Base-by-base conservation (phyloP, 805 yeast genomes). In the Nakazawaea anatomiae region DNA sequence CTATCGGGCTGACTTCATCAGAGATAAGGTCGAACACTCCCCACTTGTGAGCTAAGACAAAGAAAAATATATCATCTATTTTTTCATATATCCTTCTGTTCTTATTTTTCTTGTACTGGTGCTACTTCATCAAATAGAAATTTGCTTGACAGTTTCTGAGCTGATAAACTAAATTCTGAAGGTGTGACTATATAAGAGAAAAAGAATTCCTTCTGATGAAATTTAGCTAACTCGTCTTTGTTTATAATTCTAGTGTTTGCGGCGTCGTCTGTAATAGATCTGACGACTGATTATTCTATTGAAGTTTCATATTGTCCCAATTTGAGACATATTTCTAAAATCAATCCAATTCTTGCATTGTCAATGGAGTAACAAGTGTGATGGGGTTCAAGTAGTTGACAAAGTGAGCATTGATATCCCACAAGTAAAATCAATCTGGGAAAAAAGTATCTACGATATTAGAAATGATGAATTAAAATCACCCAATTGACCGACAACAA, bases 261-360 rank as follows among this genome's bases (percentile, higher is more conserved):
- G 25, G 25, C 25, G 10, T 59, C 57, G 31, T 69, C 70, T 5
- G 65, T 32, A 1, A 68, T 50, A 5, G 67, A 56, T 2, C 65
- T 48, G 1, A 58, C 34, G 9, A 67, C 47, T 4, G 71, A 64
- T 40, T 58, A 56, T 0, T 66, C 64, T n/a, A 69, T 36, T 44
- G 67, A 57, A 27, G 60, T 51, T 0, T 69, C 70, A 29, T 70
- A 50, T 55, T 71, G 75, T 1, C 66, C 67, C 9, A 59, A 52
- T 0, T 75, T 68, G 52, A 64, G 69, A 36, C 63, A 58, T 6
- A 71, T 54, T 1, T 72, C 76, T 8, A 68, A 52, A 4, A 71
- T 70, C 31, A 68, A 65, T 14, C 25, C 25, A 18, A 18, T 18
- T 74, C 76, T 47, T 71, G 75, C 11, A 69, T 52, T 47, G 69